Percentiles rank a stretch among this genome's conserved stretches.
phyloP scores from a whole-genome alignment of 495 filamentous ascomycete genomes.

The Collariella sp. region DNA sequence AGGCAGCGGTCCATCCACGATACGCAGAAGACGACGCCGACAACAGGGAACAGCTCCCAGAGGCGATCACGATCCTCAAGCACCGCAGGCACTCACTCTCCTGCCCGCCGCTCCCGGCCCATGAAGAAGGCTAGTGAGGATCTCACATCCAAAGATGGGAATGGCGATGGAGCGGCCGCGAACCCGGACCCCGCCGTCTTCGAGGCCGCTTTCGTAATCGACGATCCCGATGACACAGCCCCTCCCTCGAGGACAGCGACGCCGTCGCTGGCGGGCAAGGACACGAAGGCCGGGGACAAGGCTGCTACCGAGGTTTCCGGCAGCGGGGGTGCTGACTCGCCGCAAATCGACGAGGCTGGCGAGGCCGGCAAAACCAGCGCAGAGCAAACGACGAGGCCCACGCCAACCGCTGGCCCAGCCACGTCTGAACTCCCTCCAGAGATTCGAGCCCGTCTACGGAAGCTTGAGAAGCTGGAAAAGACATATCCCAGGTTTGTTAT shows the following conservation, averaged over 20 bases:
- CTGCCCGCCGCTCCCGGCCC: slow-evolving; percentile 35
- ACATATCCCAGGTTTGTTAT: slow-evolving; percentile 67
- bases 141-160: slow-evolving; percentile 20
- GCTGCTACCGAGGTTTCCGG: not conserved
- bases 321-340: not conserved
- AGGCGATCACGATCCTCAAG: slow-evolving; percentile 47
- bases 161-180: slow-evolving; percentile 35
- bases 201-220: slow-evolving; percentile 71
- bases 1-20: slow-evolving; percentile 47
- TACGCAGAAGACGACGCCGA: slow-evolving; percentile 26
- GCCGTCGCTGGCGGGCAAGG: slow-evolving; percentile 35
- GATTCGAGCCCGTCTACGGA: slow-evolving; percentile 59
- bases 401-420: slow-evolving; percentile 11
- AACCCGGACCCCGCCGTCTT: slow-evolving; percentile 77
- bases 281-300: slow-evolving; percentile 22
- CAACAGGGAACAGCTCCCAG: slow-evolving; percentile 41
- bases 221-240: slow-evolving; percentile 56
- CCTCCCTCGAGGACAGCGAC: slow-evolving; percentile 40
- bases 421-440: slow-evolving; percentile 63
- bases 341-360: slow-evolving; percentile 2
- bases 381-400: not conserved
- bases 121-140: slow-evolving; percentile 43
- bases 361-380: slow-evolving; percentile 6
- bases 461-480: slow-evolving; percentile 77
- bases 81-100: slow-evolving; percentile 23